These are phyloP conservation scores for Suillus americanus DNA, from an alignment of 768 basidiomycete genomes.

Conservation along the genomic window DNA sequence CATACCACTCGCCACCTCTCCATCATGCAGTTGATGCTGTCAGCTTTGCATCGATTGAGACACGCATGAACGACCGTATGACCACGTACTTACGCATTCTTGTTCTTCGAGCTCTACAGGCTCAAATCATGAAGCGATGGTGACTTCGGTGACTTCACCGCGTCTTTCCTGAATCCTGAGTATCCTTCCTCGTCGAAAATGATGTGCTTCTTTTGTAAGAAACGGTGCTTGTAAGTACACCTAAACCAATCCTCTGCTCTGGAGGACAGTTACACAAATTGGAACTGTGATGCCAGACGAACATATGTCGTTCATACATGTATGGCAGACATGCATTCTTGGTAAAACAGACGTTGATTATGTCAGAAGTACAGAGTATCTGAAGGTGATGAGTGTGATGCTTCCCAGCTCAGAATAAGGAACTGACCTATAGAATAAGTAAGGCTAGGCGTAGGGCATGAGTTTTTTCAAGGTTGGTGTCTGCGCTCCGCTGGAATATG, in stretches of 20 bases:
- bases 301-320: not conserved
- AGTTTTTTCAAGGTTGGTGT: constrained; percentile 68
- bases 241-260: not conserved
- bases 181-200: not conserved
- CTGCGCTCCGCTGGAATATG: constrained; percentile 66
- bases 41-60: not conserved
- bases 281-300: not conserved
- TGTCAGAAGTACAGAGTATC: not conserved
- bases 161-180: not conserved
- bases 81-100: not conserved
- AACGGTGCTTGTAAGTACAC: not conserved
- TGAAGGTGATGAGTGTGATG: not conserved
- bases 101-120: not conserved
- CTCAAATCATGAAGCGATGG: not conserved
- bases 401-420: not conserved
- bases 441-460: constrained; percentile 62
- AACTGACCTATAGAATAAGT: constrained; percentile 17
- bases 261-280: not conserved
- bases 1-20: too few relatives aligned
- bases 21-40: not conserved
- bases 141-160: not conserved
- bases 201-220: not conserved
- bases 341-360: not conserved
- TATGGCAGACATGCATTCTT: not conserved
- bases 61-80: not conserved